Base-by-base conservation (phyloP, 345 rosid genomes). In the Salix koriyanagi region DNA sequence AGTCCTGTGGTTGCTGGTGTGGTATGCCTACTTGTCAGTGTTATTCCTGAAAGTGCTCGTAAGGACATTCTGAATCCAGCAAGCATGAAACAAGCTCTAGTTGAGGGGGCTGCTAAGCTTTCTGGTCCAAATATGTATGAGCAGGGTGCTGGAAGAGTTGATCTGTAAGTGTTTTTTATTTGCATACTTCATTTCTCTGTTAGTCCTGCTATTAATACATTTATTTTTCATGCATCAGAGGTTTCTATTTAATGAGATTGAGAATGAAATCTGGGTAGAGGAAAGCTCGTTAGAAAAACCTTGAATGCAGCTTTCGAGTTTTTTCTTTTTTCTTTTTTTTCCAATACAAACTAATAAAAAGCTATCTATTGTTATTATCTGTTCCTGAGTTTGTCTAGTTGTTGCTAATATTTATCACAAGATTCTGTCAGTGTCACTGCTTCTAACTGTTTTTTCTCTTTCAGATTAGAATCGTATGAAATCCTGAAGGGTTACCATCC, bases 1-100 rank as follows among this genome's bases (percentile, higher is more conserved):
- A 95, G 99, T 84, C 99, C 99, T 84, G 99, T 95, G 75, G 99
- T 96, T 82, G 99, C 99, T 83, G 99, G 99, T 82, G 92, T 90
- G 65, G 98, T 96, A 26, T 96, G 99, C 84, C 88, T 96, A 67
- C 98, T 96, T 76, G 92, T 90, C 70, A 96, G 99, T 87, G 80
- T 91, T 74, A 84, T 93, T 83, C 98, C 98, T 37, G 92, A 91
- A 86, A 76, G 75, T 66, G 83, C 70, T 74, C 87, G 98, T 44
- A 93, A 91, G 86, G 81, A 82, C 66, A 78, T 93, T 61, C 82
- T 96, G 50, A 96, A 96, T 87, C 99, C 99, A 50, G 96, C 98
- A 23, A 96, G 99, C 89, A 93, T 96, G 99, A 96, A 96, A 87
- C 98, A 96, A 82, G 97, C 98, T 28, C 85, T 96, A 61, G 99